Evolutionary conservation across 306 rosid species (phyloP).

Genomic region (Senna tora): DNA sequence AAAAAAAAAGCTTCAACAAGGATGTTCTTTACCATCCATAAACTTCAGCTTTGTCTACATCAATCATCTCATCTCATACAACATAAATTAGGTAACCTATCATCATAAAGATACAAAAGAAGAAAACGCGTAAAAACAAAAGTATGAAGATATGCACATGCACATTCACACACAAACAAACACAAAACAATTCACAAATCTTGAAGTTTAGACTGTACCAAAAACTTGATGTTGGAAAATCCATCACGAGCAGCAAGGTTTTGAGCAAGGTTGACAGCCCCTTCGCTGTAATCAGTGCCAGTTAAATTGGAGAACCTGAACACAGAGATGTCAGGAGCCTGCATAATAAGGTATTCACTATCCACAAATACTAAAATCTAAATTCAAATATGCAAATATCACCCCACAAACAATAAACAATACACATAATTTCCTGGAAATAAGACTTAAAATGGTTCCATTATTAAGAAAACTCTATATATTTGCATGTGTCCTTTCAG

Average conservation of each 20-base stretch:
- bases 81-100: neutral
- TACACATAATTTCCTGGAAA: conserved; percentile 30
- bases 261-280: conserved; percentile 82
- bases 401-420: conserved; percentile 23
- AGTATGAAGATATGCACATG: conserved; percentile 2
- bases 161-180: neutral
- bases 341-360: conserved; percentile 23
- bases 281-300: conserved; percentile 93
- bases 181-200: conserved; percentile 3
- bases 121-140: neutral
- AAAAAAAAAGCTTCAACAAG: neutral
- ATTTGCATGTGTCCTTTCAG: too few relatives aligned
- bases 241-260: conserved; percentile 87
- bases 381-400: conserved; percentile 33
- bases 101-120: neutral
- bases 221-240: conserved; percentile 62
- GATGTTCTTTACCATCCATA: neutral
- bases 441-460: conserved; percentile 20
- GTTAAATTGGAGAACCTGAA: conserved; percentile 93
- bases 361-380: neutral
- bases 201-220: conserved; percentile 48
- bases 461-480: conserved; percentile 23
- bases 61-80: neutral
- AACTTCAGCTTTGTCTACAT: neutral
- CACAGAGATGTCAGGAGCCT: conserved; percentile 40